These are phyloP conservation scores for Paratinospora sagittata DNA, from an alignment of 164 flowering plant species.

Conservation along the genomic window DNA sequence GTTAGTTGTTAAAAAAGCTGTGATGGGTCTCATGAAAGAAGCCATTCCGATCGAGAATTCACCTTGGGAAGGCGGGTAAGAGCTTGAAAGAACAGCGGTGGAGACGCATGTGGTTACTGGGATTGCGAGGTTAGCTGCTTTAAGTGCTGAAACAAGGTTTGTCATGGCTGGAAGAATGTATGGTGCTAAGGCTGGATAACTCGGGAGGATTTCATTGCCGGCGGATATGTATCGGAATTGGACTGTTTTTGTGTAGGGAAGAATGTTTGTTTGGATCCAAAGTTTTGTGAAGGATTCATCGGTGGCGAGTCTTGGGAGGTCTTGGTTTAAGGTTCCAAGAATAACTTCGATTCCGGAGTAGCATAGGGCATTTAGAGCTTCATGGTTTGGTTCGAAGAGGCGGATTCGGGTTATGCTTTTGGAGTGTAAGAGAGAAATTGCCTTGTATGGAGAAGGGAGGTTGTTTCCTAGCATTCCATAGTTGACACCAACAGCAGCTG, in stretches of 20 bases:
- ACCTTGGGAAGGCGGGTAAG: conserved; percentile 21
- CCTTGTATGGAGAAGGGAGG: conserved; percentile 24
- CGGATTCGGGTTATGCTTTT: conserved; percentile 15
- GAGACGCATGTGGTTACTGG: conserved; percentile 16
- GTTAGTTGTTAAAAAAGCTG: neutral
- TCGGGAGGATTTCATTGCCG: conserved; percentile 31
- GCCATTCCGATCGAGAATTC: neutral
- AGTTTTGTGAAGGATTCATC: conserved; percentile 8
- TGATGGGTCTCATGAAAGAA: conserved; percentile 1
- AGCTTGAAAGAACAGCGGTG: neutral
- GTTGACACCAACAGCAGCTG: conserved; percentile 21
- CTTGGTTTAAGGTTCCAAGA: conserved; percentile 20
- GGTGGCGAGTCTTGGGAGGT: conserved; percentile 18
- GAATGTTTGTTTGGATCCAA: conserved; percentile 23
- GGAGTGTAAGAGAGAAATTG: conserved; percentile 13
- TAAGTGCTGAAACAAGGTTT: conserved; percentile 11
- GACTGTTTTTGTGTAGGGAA: conserved; percentile 1
- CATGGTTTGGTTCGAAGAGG: conserved; percentile 21
- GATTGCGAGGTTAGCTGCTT: neutral
- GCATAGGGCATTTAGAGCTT: conserved; percentile 19
- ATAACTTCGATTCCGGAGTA: conserved; percentile 17
- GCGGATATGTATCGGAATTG: conserved; percentile 19
- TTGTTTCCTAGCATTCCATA: conserved; percentile 29
- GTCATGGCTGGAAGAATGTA: conserved; percentile 20
- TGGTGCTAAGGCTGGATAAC: neutral